Evolutionary conservation across 352 stramenopile species (phyloP).

Genomic region (Paralagenidium karlingii): DNA sequence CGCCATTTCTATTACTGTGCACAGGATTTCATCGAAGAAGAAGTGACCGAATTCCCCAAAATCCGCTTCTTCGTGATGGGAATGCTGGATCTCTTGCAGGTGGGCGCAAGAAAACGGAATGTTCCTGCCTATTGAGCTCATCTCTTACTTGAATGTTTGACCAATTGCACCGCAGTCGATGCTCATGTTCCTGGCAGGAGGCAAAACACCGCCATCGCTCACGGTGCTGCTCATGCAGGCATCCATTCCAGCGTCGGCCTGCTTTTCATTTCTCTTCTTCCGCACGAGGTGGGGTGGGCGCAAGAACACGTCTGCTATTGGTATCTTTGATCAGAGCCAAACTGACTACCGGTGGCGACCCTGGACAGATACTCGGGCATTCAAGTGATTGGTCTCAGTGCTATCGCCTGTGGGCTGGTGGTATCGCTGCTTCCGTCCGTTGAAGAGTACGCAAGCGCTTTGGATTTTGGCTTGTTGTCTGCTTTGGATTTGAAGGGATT

Average conservation of each 20-base stretch:
- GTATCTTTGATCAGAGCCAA: too few species aligned
- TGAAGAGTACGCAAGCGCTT: constrained; percentile 33
- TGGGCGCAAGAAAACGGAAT: too few species aligned
- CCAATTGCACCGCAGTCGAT: constrained; percentile 28
- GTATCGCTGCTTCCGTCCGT: constrained; percentile 65
- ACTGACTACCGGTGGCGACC: too few species aligned
- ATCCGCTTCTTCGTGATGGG: constrained; percentile 82
- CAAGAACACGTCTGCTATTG: too few species aligned
- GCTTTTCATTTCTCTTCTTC: constrained; percentile 39
- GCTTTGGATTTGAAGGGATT: too few species aligned
- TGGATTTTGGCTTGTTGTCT: background rate
- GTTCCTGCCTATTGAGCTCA: background rate
- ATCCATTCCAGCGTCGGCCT: constrained; percentile 57
- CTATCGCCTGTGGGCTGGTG: constrained; percentile 54
- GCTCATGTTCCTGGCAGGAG: constrained; percentile 73
- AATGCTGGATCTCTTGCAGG: constrained; percentile 67
- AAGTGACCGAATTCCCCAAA: constrained; percentile 77
- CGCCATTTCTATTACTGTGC: background rate
- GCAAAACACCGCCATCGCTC: constrained; percentile 69
- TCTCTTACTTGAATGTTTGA: background rate
- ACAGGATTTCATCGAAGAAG: constrained; percentile 76
- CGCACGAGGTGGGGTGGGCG: constrained; percentile 20
- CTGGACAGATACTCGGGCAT: constrained; percentile 58
- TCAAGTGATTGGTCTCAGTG: constrained; percentile 56
- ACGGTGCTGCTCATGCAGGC: constrained; percentile 80